phyloP scores from a whole-genome alignment of 1,139 yeast genomes.

The Wickerhamomyces sp. region DNA sequence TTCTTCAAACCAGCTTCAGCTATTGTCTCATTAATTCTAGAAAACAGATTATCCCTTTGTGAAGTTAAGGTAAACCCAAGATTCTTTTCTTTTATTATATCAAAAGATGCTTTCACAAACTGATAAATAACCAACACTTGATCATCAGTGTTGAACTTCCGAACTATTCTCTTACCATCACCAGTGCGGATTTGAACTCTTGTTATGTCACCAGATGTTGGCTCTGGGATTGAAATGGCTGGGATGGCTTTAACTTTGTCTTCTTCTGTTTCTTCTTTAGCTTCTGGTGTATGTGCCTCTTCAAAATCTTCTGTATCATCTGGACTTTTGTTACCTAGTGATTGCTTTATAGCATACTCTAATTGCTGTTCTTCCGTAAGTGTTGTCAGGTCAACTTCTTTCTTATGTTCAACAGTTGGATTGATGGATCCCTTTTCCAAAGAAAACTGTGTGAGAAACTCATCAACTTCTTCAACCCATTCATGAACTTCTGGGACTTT shows the following conservation, averaged over 20 bases:
- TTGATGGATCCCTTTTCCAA: slow-evolving; percentile 62
- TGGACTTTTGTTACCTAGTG: slow-evolving; percentile 36
- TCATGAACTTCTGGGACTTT: slow-evolving; percentile 54
- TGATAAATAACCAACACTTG: slow-evolving; percentile 59
- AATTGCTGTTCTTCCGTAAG: slow-evolving; percentile 84
- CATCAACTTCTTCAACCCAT: slow-evolving; percentile 60
- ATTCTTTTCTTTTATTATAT: slow-evolving; percentile 38
- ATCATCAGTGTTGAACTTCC: slow-evolving; percentile 58
- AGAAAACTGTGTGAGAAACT: slow-evolving; percentile 60
- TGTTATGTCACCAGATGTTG: slow-evolving; percentile 47
- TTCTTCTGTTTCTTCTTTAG: slow-evolving; percentile 18
- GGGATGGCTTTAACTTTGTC: slow-evolving; percentile 29
- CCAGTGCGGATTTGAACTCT: slow-evolving; percentile 88
- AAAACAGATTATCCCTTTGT: slow-evolving; percentile 59
- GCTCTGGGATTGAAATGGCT: slow-evolving; percentile 56
- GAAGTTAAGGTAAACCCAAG: slow-evolving; percentile 54
- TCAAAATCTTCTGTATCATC: slow-evolving; percentile 16
- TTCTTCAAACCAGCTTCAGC: slow-evolving; percentile 75
- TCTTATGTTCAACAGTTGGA: slow-evolving; percentile 59
- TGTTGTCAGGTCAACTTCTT: slow-evolving; percentile 51
- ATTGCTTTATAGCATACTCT: slow-evolving; percentile 70
- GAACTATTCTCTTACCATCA: slow-evolving; percentile 79
- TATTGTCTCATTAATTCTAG: slow-evolving; percentile 54
- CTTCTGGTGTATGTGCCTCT: slow-evolving; percentile 17
- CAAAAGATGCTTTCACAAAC: slow-evolving; percentile 46